Evolutionary conservation across 148 eudicot genomes (phyloP), one percentile per base, ranked within the genome.

Genomic region (Persicaria tinctoria): DNA sequence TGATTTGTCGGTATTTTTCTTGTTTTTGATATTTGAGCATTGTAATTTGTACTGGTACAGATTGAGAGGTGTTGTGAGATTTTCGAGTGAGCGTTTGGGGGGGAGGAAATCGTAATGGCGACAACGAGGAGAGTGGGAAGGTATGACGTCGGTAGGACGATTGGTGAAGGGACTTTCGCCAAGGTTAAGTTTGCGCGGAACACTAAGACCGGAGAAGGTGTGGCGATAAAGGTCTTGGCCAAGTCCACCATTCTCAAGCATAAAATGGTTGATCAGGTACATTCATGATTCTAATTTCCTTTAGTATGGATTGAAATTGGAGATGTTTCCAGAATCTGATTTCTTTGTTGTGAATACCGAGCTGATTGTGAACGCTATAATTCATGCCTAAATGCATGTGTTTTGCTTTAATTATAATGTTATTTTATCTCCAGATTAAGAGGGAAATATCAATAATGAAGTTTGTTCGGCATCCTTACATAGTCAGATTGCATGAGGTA

Each of bases 401-500:
- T 59, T 12, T 45, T 32, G 45, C 73, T 59, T 73, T 11, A 55
- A 69, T 32, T 75, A 17, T 55, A 32, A 32, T 32, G 57, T 84
- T 56, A 44, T 73, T 75, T 82, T 69, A 32, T 82, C 76, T 79
- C 18, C 91, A 92, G 99, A 96, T 96, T 73, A 96, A 90, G 78
- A 81, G 93, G 79, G 99, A 96, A 80, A 96, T 96, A 70, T 96
- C 99, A 14, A 89, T 92, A 72, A 96, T 96, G 99, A 96, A 96
- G 89, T 89, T 96, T 80, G 97, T 89, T 75, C 85, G 97, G 64
- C 97, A 96, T 87, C 97, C 99, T 51, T 83, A 81, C 78, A 89
- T 96, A 75, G 97, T 96, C 57, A 82, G 90, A 82, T 82, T 95
- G 77, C 87, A 85, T 51, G 99, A 95, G 97, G 98, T 92, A 82